phyloP scores from a whole-genome alignment of 2,329 filamentous ascomycete genomes.

The Ophiostoma quercus region DNA sequence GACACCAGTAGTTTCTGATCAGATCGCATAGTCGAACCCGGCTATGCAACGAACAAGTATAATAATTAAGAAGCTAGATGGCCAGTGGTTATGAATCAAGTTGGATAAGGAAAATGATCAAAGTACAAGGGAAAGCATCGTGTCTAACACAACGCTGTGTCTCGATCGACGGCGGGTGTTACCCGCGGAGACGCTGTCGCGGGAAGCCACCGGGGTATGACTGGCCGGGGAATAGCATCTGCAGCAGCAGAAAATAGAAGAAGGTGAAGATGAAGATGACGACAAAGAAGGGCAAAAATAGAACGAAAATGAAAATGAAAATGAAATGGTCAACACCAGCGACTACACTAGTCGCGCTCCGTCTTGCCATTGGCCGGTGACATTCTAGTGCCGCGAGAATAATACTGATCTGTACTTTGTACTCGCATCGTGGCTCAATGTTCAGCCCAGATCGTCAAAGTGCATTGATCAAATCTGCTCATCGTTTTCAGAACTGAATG shows the following conservation, averaged over 20 bases:
- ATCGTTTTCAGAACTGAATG: not conserved
- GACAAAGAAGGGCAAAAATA: not conserved
- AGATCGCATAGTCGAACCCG: conserved; percentile 1
- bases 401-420: not conserved
- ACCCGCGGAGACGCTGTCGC: not conserved
- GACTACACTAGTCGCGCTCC: not conserved
- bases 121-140: not conserved
- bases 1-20: conserved; percentile 5
- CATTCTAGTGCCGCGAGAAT: not conserved
- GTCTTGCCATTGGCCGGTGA: not conserved
- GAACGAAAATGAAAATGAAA: not conserved
- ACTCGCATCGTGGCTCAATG: not conserved
- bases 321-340: not conserved
- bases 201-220: not conserved
- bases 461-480: not conserved
- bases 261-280: not conserved
- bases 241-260: not conserved
- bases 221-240: not conserved
- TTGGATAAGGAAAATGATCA: not conserved
- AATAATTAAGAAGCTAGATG: not conserved
- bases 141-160: not conserved
- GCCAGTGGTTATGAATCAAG: too few relatives aligned
- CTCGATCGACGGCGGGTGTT: not conserved
- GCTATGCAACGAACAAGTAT: not conserved
- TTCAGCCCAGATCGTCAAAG: not conserved